Evolutionary conservation across 2,329 filamentous ascomycete species (phyloP), one percentile per base, ranked within the genome.

Genomic region (Arthrobotrys entomopaga): DNA sequence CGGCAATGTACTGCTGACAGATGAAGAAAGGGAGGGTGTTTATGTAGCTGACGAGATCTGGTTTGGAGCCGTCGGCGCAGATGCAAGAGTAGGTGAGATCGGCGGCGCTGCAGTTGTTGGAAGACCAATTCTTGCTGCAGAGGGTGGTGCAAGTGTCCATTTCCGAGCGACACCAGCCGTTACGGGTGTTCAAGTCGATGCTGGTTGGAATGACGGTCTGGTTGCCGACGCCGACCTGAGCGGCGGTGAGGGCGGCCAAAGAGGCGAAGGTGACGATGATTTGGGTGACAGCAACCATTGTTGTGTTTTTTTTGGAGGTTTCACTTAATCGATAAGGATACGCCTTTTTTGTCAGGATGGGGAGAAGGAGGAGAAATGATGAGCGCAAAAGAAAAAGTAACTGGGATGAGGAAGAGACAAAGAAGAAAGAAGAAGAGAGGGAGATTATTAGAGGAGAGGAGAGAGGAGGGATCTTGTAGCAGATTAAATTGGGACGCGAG

Each of bases 221-320:
- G 60, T 74, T 74, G 20, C 70, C 70, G 57, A 74, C 34, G 26
- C 69, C 69, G 69, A 66, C 61, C 46, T 74, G 70, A 34, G 70
- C 63, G 40, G 57, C 15, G 42, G 65, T 24, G 57, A 67, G 24
- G 20, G 63, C 54, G 49, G 63, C 63, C 19, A 74, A 20, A 13
- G 60, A 65, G 50, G 58, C 52, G 46, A 64, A 6, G 34, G 38
- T 29, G 63, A 74, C 1, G 50, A 58, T 3, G 22, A 57, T 29
- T 20, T 22, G 6, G 19, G 64, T 49, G 22, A 67, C 24, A 22
- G 64, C 49, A 34, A 74, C 24, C 70, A 74, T 74, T 57, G 24
- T 74, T 57, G 24, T 70, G 29, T 8, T 50, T 42, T n/a, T n/a
- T n/a, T n/a, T n/a, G n/a, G 29, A 34, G 29, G 29, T 34, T 34